Evolutionary conservation across 1,139 yeast species (phyloP), one percentile per base, ranked within the genome.

Genomic region (Suhomyces chickasaworum): DNA sequence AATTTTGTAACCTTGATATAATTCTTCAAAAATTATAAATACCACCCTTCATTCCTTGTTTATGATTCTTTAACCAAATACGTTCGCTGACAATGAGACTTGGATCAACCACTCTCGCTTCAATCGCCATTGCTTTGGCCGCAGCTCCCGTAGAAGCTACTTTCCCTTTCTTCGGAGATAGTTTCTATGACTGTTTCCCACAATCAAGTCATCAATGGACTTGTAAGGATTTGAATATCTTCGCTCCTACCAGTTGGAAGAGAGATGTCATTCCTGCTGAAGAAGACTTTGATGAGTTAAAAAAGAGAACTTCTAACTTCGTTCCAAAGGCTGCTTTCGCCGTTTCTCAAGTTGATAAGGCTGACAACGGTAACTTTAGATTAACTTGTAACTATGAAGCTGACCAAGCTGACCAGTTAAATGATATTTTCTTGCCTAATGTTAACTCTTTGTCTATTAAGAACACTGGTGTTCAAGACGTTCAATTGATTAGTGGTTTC

Each of bases 251-350:
- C 12, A 35, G n/a, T 23, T 30, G 45, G 36, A 40, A 47, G 45
- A 15, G 63, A 56, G 62, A 56, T 4, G 53, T 48, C 3, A 58
- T 56, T 3, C 62, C 56, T 7, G 58, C 54, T 13, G 61, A 52
- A 49, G 64, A 58, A 31, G 66, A 60, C 7, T 69, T 61, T 9
- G 61, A 54, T 2, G 29, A 42, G 59, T 56, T 10, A 65, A 62
- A 13, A 63, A 61, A 10, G 65, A 63, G 39, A 67, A 59, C 8
- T 12, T 53, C 49, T 20, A 38, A 41, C 21, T 47, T 54, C 21
- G 58, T 51, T 8, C 65, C 66, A 18, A 50, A 54, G 46, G 66
- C 64, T 41, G 64, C 61, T 20, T 48, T 61, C 41, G 63, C 54
- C 9, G 54, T 63, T 18, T 55, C 64, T 38, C 58, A 57, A 39